These are phyloP conservation scores for Chalaropsis ovoidea DNA, from an alignment of 2,329 filamentous ascomycete genomes.

Conservation along the genomic window DNA sequence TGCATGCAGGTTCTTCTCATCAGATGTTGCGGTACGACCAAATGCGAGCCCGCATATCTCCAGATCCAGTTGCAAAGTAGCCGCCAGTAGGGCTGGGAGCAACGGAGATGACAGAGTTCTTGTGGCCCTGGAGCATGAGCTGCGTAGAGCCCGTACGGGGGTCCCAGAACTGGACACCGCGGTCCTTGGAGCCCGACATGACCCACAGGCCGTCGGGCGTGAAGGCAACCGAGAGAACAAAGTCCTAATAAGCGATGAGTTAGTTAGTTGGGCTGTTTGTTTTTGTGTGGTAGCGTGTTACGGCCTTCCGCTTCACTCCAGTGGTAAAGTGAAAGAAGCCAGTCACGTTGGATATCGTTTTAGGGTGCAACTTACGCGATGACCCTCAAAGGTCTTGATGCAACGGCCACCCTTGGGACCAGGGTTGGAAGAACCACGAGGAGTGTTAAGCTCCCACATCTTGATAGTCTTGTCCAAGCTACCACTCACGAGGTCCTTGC, in stretches of 20 bases:
- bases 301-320: too few species aligned
- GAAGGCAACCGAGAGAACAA: slow-evolving; percentile 88
- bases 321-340: too few species aligned
- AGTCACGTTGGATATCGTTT: not conserved
- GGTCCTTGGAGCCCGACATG: slow-evolving; percentile 91
- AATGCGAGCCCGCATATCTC: slow-evolving; percentile 94
- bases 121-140: slow-evolving; percentile 97
- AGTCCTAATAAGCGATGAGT: slow-evolving; percentile 53
- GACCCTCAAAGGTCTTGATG: slow-evolving; percentile 92
- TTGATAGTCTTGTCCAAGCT: slow-evolving; percentile 98
- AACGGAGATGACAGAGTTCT: slow-evolving; percentile 97
- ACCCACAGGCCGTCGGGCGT: slow-evolving; percentile 94
- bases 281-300: too few species aligned
- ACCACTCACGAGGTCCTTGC: slow-evolving; percentile 84
- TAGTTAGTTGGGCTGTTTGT: slow-evolving; percentile 27
- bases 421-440: slow-evolving; percentile 55
- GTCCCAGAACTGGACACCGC: slow-evolving; percentile 98
- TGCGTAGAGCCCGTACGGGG: slow-evolving; percentile 85
- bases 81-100: slow-evolving; percentile 81
- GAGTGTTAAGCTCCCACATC: slow-evolving; percentile 87
- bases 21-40: slow-evolving; percentile 64
- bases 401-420: slow-evolving; percentile 80
- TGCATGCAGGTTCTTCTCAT: not conserved
- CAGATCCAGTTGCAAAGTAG: slow-evolving; percentile 90
- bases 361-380: slow-evolving; percentile 54